Base-by-base conservation (phyloP, 768 basidiomycete genomes). In the Hebeloma cylindrosporum region DNA sequence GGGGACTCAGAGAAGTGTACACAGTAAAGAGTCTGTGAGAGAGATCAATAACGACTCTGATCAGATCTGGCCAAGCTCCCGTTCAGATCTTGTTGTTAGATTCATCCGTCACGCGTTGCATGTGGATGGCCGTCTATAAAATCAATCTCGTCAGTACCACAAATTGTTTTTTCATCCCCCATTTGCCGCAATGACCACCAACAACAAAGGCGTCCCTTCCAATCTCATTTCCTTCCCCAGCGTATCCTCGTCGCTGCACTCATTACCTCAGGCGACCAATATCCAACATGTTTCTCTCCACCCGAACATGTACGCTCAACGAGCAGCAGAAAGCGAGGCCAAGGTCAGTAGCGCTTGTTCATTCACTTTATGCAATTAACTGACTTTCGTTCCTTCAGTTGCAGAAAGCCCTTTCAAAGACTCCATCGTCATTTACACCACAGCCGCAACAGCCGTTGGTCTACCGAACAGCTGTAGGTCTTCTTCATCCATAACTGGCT, bases 171-270 rank as follows among this genome's bases (percentile, higher is more conserved):
- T 56, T 44, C 33, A 32, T 43, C 49, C 47, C 43, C 45, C 58
- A 50, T 51, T 37, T 49, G 40, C 48, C 52, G 53, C 42, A 44
- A 48, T 55, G 47, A 43, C 57, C 56, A 47, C 64, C 70, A 47
- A 21, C 14, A 40, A 26, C 40, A 35, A 47, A 33, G 51, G 66
- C 36, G 64, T 69, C 11, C 74, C 76, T 50, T 64, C 78, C 47
- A 75, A 72, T 61, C 78, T 89, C 56, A 72, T 86, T 66, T 72
- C 87, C 10, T 80, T 85, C 53, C 87, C 87, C n/a, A 82, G 79
- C 55, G 69, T 89, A 34, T 82, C 87, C 20, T 79, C 73, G 28
- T 76, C 82, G 2, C 77, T 90, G 41, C 79, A 83, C 40, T 70
- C 79, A 1, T 73, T 89, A 28, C 85, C 87, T 0, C 78, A 83